These are phyloP conservation scores for Coelastrella sp. DNA, from an alignment of 139 green algal genomes.

Conservation along the genomic window DNA sequence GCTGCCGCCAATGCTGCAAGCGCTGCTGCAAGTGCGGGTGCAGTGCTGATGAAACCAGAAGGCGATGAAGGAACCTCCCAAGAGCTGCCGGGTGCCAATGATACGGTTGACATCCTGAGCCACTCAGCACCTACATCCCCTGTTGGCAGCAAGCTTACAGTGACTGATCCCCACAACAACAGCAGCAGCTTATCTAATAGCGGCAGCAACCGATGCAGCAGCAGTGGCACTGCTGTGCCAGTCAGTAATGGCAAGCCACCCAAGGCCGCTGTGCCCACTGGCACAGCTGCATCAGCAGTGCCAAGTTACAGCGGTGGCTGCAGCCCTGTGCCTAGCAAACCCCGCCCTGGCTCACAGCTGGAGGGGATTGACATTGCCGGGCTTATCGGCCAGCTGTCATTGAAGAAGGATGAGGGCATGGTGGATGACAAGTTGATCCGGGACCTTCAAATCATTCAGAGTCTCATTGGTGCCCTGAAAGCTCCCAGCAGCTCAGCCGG, in stretches of 20 bases:
- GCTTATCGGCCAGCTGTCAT: slow-evolving; percentile 53
- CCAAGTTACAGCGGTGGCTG: neutral
- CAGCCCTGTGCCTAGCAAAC: neutral
- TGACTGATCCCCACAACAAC: neutral
- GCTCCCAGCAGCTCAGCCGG: neutral
- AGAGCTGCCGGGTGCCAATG: slow-evolving; percentile 2
- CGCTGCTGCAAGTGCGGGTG: slow-evolving; percentile 28
- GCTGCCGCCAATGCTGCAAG: slow-evolving; percentile 42
- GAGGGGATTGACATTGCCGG: slow-evolving; percentile 53
- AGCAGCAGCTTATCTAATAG: slow-evolving; percentile 30
- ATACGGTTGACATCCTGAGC: neutral
- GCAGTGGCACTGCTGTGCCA: neutral
- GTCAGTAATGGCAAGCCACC: slow-evolving; percentile 15
- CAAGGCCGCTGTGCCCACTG: neutral
- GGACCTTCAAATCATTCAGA: slow-evolving; percentile 64
- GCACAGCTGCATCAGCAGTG: neutral
- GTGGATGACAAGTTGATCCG: slow-evolving; percentile 64
- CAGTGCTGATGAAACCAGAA: slow-evolving; percentile 37
- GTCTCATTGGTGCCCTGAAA: slow-evolving; percentile 54
- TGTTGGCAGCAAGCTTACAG: slow-evolving; percentile 19
- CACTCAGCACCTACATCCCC: slow-evolving; percentile 25
- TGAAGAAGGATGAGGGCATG: slow-evolving; percentile 56
- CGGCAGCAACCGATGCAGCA: slow-evolving; percentile 17
- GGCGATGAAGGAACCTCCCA: slow-evolving; percentile 2
- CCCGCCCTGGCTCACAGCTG: neutral